Evolutionary conservation across 768 basidiomycete genomes (phyloP).

Genomic region (Mycena epipterygia): DNA sequence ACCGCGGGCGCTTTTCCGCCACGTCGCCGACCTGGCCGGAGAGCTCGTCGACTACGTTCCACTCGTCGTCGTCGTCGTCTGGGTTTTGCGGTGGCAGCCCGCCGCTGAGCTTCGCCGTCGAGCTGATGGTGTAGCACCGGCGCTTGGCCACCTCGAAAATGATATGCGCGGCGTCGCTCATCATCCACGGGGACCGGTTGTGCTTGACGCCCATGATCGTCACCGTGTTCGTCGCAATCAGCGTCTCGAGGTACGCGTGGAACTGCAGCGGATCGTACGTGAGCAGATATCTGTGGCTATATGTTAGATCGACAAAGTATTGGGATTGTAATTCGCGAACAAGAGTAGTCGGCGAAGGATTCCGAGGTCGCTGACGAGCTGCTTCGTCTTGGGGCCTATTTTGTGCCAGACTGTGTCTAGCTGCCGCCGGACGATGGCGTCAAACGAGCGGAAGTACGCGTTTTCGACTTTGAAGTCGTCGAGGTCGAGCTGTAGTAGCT

Average conservation of each 20-base stretch:
- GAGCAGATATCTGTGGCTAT: constrained; percentile 75
- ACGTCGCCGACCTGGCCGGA: constrained; percentile 53
- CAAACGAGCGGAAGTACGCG: constrained; percentile 95
- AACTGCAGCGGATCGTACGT: constrained; percentile 94
- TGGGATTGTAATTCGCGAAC: constrained; percentile 57
- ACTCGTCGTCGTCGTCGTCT: constrained; percentile 79
- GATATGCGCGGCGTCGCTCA: constrained; percentile 90
- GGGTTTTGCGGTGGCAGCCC: constrained; percentile 51
- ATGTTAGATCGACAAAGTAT: not conserved
- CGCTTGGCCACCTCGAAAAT: constrained; percentile 87
- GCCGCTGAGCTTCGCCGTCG: constrained; percentile 37
- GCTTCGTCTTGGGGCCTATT: constrained; percentile 92
- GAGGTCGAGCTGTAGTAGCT: constrained; percentile 90
- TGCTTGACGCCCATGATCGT: constrained; percentile 68
- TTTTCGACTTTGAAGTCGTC: constrained; percentile 95
- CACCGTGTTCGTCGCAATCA: constrained; percentile 71
- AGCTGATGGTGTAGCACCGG: constrained; percentile 77
- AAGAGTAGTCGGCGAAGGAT: constrained; percentile 85
- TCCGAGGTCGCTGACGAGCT: constrained; percentile 90
- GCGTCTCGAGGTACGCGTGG: constrained; percentile 90
- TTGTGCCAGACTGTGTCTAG: constrained; percentile 98
- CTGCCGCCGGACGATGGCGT: constrained; percentile 87
- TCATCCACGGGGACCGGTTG: constrained; percentile 89
- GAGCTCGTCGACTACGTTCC: constrained; percentile 78
- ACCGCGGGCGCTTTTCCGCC: constrained; percentile 56